Evolutionary conservation across 345 rosid genomes (phyloP).

Genomic region (Aquilaria yunnanensis): DNA sequence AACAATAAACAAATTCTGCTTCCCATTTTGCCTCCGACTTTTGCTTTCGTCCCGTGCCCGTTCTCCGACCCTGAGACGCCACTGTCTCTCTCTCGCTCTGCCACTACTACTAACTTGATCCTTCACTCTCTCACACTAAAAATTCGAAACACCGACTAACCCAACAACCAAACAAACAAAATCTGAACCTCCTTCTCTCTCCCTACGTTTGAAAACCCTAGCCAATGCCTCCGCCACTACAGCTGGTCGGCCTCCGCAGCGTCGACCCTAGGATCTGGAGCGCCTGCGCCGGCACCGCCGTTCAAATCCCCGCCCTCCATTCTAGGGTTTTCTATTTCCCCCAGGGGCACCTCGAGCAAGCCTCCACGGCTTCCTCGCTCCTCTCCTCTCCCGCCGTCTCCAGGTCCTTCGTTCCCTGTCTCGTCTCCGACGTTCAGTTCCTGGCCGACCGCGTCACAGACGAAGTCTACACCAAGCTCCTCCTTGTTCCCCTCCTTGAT

Average conservation of each 20-base stretch:
- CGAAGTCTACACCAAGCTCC: conserved; percentile 56
- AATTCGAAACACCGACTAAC: not conserved
- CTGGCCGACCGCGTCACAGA: conserved; percentile 72
- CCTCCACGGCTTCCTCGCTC: conserved; percentile 21
- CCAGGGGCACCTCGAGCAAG: conserved; percentile 77
- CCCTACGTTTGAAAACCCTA: conserved; percentile 18
- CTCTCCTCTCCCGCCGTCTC: conserved; percentile 24
- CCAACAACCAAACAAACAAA: no score
- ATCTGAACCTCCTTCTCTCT: not conserved
- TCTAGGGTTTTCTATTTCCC: conserved; percentile 88
- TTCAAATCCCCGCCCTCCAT: conserved; percentile 46
- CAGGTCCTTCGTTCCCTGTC: conserved; percentile 31
- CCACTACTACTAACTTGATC: no score
- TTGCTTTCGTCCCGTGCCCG: conserved; percentile 13
- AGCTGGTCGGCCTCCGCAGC: conserved; percentile 23
- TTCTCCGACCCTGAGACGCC: conserved; percentile 28
- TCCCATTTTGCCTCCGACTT: not conserved
- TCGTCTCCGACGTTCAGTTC: conserved; percentile 43
- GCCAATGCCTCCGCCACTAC: conserved; percentile 25
- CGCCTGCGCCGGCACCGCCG: conserved; percentile 68
- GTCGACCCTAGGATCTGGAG: conserved; percentile 74
- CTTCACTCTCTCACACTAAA: not conserved
- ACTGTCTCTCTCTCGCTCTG: conserved; percentile 11
- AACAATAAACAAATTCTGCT: no score
- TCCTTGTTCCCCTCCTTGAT: conserved; percentile 21